A percentile compares a stretch with the other conserved stretches of the same genome.
phyloP scores from a whole-genome alignment of 2,329 filamentous ascomycete genomes.

The Curvularia sp. region DNA sequence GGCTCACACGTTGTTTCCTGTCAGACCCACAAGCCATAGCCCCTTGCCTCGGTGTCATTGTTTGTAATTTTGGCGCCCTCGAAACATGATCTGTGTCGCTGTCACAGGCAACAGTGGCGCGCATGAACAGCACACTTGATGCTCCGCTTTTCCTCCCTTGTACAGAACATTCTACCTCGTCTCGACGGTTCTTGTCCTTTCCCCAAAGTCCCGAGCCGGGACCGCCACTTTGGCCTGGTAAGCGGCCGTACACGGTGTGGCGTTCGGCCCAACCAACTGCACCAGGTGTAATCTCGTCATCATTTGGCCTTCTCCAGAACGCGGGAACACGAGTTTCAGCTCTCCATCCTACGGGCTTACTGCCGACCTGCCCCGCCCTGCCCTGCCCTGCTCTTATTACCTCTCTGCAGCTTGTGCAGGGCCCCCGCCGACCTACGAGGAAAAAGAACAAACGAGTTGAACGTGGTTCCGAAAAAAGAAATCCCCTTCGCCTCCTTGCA shows the following conservation, averaged over 20 bases:
- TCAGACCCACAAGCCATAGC: constrained; percentile 9
- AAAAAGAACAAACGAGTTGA: neutral
- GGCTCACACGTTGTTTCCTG: constrained; percentile 7
- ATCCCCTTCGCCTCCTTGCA: neutral
- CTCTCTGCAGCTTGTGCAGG: neutral
- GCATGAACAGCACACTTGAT: neutral
- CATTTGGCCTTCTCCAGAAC: neutral
- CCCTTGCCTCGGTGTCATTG: constrained; percentile 1
- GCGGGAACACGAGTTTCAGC: neutral
- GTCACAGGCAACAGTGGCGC: neutral
- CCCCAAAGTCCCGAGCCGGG: neutral
- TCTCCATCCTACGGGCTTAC: neutral
- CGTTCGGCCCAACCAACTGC: neutral
- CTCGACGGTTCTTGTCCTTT: neutral
- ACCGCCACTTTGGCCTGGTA: neutral
- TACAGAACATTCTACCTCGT: neutral
- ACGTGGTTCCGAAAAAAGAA: neutral
- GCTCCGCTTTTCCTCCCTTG: neutral
- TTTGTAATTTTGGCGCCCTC: neutral
- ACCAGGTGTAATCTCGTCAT: neutral
- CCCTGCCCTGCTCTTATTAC: neutral
- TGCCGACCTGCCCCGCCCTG: neutral
- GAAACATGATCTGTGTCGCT: constrained; percentile 15
- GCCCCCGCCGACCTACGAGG: neutral
- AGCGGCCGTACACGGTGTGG: neutral